These are phyloP conservation scores for Nevesoporus exiguus DNA, from an alignment of 768 basidiomycete species.

Conservation along the genomic window DNA sequence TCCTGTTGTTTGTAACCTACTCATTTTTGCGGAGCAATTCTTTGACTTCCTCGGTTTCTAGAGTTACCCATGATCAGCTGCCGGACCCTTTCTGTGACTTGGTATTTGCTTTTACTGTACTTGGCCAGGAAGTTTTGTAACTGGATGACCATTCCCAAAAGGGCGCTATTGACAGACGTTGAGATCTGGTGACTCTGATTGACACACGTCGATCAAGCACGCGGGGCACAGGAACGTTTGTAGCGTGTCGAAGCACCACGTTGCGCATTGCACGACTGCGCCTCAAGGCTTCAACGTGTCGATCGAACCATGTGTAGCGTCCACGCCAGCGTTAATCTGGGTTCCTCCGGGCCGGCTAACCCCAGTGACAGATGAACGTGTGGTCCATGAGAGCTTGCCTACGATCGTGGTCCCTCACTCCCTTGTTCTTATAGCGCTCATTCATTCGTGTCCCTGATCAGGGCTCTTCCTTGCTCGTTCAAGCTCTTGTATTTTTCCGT, in stretches of 20 bases:
- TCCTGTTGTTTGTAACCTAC: not conserved
- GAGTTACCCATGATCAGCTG: not conserved
- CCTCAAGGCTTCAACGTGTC: too few relatives aligned
- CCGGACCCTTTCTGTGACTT: not conserved
- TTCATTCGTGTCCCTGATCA: not conserved
- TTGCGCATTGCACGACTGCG: too few relatives aligned
- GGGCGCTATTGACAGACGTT: too few relatives aligned
- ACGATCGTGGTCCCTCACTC: not conserved
- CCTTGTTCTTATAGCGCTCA: not conserved
- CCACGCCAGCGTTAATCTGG: too few relatives aligned
- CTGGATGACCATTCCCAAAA: not conserved
- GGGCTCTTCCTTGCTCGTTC: not conserved
- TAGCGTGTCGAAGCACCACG: too few relatives aligned
- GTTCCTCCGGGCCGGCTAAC: too few relatives aligned
- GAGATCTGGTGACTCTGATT: too few relatives aligned
- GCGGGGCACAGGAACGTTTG: too few relatives aligned
- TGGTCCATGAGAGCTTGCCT: not conserved
- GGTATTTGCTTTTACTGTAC: not conserved
- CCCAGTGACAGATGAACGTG: too few relatives aligned
- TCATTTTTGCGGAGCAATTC: not conserved
- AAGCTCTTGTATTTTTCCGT: not conserved
- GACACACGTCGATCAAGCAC: too few relatives aligned
- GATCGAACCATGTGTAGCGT: too few relatives aligned
- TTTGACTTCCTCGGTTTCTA: constrained; percentile 1
- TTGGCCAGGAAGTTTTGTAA: not conserved